These are phyloP conservation scores for Anisodus tanguticus DNA, from an alignment of 257 asterid species.

Conservation along the genomic window DNA sequence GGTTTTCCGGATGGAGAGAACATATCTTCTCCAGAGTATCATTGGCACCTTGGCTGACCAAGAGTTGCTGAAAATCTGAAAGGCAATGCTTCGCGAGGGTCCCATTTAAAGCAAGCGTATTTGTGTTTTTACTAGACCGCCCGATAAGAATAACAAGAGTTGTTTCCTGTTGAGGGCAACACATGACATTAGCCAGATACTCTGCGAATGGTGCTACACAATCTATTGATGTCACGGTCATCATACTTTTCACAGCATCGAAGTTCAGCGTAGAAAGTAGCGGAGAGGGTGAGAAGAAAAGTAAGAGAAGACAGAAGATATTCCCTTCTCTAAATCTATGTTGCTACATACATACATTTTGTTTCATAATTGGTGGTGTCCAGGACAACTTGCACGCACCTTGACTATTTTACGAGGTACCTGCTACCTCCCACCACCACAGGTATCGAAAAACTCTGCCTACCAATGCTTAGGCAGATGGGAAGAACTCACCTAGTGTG, in stretches of 20 bases:
- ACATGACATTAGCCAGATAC: constrained; percentile 81
- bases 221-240: constrained; percentile 76
- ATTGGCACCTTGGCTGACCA: constrained; percentile 89
- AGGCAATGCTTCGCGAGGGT: constrained; percentile 76
- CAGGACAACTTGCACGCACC: neutral
- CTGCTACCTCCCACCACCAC: neutral
- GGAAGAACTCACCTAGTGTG: neutral
- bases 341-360: neutral
- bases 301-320: neutral
- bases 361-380: constrained; percentile 16
- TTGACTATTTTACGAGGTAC: neutral
- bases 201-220: constrained; percentile 95
- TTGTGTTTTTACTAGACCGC: constrained; percentile 69
- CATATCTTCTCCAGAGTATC: constrained; percentile 70
- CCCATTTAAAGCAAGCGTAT: constrained; percentile 71
- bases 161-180: constrained; percentile 98
- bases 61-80: constrained; percentile 76
- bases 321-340: neutral
- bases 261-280: constrained; percentile 80
- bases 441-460: neutral
- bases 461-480: neutral
- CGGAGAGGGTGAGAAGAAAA: constrained; percentile 35
- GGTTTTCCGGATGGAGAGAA: constrained; percentile 73
- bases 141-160: constrained; percentile 81
- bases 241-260: constrained; percentile 62